These are phyloP conservation scores for Mikania micrantha DNA, from an alignment of 129 eudicot genomes.

Conservation along the genomic window DNA sequence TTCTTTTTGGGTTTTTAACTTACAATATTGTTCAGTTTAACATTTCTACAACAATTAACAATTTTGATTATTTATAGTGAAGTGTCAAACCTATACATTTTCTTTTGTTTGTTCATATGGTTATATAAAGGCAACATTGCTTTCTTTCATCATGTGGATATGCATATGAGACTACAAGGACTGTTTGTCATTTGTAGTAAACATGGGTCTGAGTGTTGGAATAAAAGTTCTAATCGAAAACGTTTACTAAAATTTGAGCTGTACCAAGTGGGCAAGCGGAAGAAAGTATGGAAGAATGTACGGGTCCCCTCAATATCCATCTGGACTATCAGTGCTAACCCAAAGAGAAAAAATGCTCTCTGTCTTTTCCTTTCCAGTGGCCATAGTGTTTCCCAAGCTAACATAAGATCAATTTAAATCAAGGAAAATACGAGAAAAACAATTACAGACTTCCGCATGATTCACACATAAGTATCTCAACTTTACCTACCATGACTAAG, in stretches of 20 bases:
- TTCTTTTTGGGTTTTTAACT: neutral
- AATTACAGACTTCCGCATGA: neutral
- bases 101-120: neutral
- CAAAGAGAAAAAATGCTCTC: conserved; percentile 92
- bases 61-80: neutral
- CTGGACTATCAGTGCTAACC: conserved; percentile 81
- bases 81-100: neutral
- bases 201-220: neutral
- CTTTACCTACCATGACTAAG: no score
- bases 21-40: neutral
- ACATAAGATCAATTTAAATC: neutral
- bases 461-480: no score
- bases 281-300: conserved; percentile 82
- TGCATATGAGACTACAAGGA: neutral
- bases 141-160: neutral
- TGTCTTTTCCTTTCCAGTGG: conserved; percentile 95
- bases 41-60: neutral
- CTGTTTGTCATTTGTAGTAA: neutral
- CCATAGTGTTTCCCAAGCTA: conserved; percentile 99
- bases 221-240: neutral
- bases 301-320: conserved; percentile 92
- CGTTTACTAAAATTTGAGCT: neutral
- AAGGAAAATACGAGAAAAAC: neutral
- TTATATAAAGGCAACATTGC: neutral
- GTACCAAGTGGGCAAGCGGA: conserved; percentile 90